phyloP scores from a whole-genome alignment of 148 eudicot species.

The Rhododendron kiyosumense region DNA sequence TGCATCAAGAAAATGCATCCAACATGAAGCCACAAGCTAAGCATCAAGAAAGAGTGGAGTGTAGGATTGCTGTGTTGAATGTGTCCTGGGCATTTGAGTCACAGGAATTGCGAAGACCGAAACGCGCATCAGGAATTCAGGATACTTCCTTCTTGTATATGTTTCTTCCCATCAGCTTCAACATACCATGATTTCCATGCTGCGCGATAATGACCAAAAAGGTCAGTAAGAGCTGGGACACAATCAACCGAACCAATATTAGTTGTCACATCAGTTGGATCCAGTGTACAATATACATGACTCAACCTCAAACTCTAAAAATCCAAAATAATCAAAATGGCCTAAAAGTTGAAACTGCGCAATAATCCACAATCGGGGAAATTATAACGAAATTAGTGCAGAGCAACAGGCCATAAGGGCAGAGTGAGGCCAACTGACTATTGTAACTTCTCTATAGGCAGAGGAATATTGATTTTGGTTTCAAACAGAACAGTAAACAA shows the following conservation, averaged over 20 bases:
- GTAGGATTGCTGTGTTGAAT: neutral
- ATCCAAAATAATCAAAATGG: neutral
- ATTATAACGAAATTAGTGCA: neutral
- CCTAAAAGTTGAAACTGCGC: neutral
- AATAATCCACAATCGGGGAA: neutral
- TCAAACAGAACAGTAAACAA: neutral
- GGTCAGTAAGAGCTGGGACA: constrained; percentile 25
- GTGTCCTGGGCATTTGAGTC: neutral
- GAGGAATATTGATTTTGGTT: neutral
- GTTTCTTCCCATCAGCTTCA: constrained; percentile 31
- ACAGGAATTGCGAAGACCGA: neutral
- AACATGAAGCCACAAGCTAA: neutral
- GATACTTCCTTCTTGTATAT: constrained; percentile 6
- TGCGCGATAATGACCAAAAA: constrained; percentile 37
- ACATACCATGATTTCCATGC: constrained; percentile 52
- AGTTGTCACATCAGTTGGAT: constrained; percentile 6
- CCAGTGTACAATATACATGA: neutral
- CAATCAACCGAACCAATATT: constrained; percentile 4
- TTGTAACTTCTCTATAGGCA: neutral
- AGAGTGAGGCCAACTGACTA: neutral
- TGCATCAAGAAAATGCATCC: constrained; percentile 14
- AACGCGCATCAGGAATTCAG: neutral
- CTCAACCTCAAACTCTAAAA: neutral
- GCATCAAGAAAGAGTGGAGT: neutral
- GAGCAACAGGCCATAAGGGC: neutral